Evolutionary conservation across 257 asterid genomes (phyloP).

Genomic region (Knoxia roxburghii): DNA sequence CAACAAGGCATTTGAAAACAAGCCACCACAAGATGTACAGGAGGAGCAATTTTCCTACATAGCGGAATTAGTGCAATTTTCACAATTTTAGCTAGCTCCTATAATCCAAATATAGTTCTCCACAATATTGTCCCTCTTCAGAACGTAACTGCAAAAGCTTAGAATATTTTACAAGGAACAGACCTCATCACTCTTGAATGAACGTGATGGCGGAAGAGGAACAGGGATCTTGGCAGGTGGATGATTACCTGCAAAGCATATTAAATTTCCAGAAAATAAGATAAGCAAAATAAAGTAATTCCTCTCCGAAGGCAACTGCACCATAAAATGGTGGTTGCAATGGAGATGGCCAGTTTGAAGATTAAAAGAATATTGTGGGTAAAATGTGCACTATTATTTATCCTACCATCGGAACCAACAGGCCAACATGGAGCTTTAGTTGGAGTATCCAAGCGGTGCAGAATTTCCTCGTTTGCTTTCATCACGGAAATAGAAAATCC

Average conservation of each 20-base stretch:
- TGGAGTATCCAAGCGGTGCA: constrained; percentile 81
- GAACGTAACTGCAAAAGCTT: not conserved
- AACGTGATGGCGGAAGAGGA: constrained; percentile 72
- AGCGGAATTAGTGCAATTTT: too few relatives aligned
- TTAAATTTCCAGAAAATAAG: constrained; percentile 16
- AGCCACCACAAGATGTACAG: not conserved
- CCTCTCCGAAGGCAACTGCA: not conserved
- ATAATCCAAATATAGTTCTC: not conserved
- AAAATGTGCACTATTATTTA: not conserved
- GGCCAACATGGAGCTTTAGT: constrained; percentile 99
- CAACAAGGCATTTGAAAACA: not conserved
- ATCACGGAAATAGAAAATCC: constrained; percentile 93
- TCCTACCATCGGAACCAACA: constrained; percentile 72
- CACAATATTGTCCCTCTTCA: not conserved
- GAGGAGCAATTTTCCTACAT: too few relatives aligned
- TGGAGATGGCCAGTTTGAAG: not conserved
- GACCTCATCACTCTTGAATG: constrained; percentile 70
- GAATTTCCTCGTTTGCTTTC: constrained; percentile 67
- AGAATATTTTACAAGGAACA: constrained; percentile 1
- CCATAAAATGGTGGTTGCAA: not conserved
- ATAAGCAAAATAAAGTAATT: not conserved
- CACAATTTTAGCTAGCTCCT: too few relatives aligned
- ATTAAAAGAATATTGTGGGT: not conserved
- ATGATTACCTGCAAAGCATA: constrained; percentile 55
- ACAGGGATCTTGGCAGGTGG: constrained; percentile 95